These are phyloP conservation scores for Decorospora gaudefroyi DNA, from an alignment of 2,329 filamentous ascomycete species.

Conservation along the genomic window DNA sequence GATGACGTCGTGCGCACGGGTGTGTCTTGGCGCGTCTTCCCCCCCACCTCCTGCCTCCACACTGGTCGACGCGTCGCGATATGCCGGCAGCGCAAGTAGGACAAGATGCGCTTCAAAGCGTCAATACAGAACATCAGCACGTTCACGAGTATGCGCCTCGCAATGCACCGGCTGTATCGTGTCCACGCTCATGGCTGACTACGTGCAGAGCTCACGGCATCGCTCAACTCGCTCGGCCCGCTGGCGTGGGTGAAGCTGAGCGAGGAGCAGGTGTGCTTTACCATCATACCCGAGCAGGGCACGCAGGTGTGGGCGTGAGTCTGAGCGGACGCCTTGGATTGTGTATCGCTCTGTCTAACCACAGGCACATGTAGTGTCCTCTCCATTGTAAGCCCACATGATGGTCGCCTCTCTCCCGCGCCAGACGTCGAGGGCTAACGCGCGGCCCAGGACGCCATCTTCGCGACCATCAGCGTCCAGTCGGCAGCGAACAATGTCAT, in stretches of 20 bases:
- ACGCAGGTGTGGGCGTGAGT: conserved; percentile 95
- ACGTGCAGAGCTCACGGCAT: conserved; percentile 62
- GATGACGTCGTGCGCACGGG: conserved; percentile 16
- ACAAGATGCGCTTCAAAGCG: conserved; percentile 59
- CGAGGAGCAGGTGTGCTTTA: conserved; percentile 86
- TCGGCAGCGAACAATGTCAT: conserved; percentile 89
- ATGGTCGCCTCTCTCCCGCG: neutral
- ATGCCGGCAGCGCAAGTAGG: conserved; percentile 12
- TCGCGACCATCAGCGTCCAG: conserved; percentile 84
- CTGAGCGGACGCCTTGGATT: conserved; percentile 56
- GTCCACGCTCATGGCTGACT: fast-evolving
- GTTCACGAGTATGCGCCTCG: conserved; percentile 60
- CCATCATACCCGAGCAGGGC: conserved; percentile 90
- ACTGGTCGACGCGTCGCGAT: conserved; percentile 25
- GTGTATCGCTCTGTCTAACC: conserved; percentile 25
- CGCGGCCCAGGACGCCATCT: conserved; percentile 73
- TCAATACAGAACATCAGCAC: conserved; percentile 57
- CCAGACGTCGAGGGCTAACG: conserved; percentile 26
- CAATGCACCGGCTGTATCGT: too few relatives aligned
- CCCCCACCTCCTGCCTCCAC: too few relatives aligned
- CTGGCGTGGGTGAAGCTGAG: conserved; percentile 90
- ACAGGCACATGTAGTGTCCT: conserved; percentile 46
- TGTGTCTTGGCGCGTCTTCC: conserved; percentile 12
- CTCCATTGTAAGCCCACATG: conserved; percentile 50
- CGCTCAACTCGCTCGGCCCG: conserved; percentile 70